These are phyloP conservation scores for Sistotremastrum suecicum DNA, from an alignment of 768 basidiomycete species.

Conservation along the genomic window DNA sequence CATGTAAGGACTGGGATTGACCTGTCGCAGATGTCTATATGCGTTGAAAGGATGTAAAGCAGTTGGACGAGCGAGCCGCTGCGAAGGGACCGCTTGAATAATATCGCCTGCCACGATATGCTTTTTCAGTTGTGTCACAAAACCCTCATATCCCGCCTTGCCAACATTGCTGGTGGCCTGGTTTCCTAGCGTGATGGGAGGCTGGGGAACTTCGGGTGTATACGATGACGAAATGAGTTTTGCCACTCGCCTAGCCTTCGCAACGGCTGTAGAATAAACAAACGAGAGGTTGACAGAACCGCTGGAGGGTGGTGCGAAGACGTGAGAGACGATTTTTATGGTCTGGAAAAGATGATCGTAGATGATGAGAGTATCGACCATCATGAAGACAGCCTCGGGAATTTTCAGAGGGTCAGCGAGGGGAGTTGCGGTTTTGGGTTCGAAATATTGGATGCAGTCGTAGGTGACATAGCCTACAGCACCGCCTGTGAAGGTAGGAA, in stretches of 20 bases:
- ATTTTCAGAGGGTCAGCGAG: slow-evolving; percentile 72
- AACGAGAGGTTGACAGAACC: slow-evolving; percentile 58
- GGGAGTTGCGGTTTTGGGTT: slow-evolving; percentile 74
- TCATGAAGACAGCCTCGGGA: slow-evolving; percentile 94
- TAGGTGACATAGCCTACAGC: slow-evolving; percentile 96
- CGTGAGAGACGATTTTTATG: slow-evolving; percentile 91
- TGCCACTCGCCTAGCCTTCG: slow-evolving; percentile 71
- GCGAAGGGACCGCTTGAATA: slow-evolving; percentile 97
- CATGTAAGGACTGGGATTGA: slow-evolving; percentile 99
- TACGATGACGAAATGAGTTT: slow-evolving; percentile 38
- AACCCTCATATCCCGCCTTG: slow-evolving; percentile 78
- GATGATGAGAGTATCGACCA: slow-evolving; percentile 87
- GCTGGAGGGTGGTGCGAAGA: slow-evolving; percentile 67
- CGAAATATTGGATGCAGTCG: slow-evolving; percentile 93
- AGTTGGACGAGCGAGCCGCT: slow-evolving; percentile 76
- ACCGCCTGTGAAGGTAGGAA: slow-evolving; percentile 92
- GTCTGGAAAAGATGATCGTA: slow-evolving; percentile 96
- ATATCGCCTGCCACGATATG: slow-evolving; percentile 95
- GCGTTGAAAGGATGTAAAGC: slow-evolving; percentile 92
- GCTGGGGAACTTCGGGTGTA: slow-evolving; percentile 56
- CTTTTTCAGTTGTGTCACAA: slow-evolving; percentile 85
- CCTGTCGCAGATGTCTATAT: slow-evolving; percentile 82
- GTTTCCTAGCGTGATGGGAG: slow-evolving; percentile 45
- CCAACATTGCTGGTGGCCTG: slow-evolving; percentile 83
- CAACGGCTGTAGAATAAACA: slow-evolving; percentile 78